Conservation (phyloP, 2,329 filamentous ascomycete genomes). For the Neospermospora avenae region DNA sequence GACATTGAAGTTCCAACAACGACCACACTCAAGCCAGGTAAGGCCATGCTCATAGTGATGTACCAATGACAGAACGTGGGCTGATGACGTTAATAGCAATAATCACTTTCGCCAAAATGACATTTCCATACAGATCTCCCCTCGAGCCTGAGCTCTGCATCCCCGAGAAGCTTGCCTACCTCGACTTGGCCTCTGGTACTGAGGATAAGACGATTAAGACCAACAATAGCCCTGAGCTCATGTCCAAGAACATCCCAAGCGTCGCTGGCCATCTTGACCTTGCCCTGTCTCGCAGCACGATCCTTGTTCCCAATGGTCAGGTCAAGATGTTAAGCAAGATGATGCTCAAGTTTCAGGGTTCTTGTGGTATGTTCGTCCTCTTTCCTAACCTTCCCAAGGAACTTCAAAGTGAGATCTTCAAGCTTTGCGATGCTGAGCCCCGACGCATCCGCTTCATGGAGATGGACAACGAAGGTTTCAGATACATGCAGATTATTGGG, state of each 20-base stretch:
- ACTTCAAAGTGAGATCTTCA: conserved; percentile 11
- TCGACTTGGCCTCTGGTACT: not conserved
- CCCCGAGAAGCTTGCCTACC: not conserved
- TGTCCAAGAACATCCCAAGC: not conserved
- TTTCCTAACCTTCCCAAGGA: conserved; percentile 16
- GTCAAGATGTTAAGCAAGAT: not conserved
- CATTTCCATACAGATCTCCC: not conserved
- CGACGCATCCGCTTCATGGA: not conserved
- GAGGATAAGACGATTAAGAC: not conserved
- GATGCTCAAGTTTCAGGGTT: not conserved
- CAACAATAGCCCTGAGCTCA: not conserved
- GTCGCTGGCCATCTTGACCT: not conserved
- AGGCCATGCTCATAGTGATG: too few species aligned
- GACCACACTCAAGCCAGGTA: not conserved
- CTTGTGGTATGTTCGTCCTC: not conserved
- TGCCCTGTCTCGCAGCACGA: not conserved
- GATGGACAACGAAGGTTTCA: not conserved
- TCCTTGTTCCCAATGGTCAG: conserved; percentile 3
- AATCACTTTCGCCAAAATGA: not conserved
- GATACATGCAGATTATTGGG: not conserved
- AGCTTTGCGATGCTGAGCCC: not conserved
- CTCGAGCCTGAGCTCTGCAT: not conserved
- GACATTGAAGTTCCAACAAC: not conserved
- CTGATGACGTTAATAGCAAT: too few species aligned
- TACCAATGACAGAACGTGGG: too few species aligned